A percentile compares a stretch with the other conserved stretches of the same genome.
Evolutionary conservation across 768 basidiomycete genomes (phyloP).

Genomic region (Podaxis sp.): DNA sequence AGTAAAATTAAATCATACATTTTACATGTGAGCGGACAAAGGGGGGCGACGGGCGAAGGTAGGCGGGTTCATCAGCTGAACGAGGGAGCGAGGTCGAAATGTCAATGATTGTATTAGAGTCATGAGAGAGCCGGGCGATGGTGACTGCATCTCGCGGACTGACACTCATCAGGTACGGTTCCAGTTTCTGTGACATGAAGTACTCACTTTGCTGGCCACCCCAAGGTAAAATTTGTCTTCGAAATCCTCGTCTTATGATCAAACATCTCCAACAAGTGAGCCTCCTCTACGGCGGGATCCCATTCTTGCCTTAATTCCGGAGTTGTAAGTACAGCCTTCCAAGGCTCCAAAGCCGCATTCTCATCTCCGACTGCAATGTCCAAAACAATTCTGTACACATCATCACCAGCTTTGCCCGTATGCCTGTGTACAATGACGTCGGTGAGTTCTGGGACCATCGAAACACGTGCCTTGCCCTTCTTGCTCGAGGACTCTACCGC

Average conservation of each 20-base stretch:
- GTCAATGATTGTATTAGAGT: conserved; percentile 80
- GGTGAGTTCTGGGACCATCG: conserved; percentile 51
- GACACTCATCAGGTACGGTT: conserved; percentile 12
- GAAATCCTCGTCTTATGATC: conserved; percentile 82
- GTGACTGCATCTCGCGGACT: conserved; percentile 94
- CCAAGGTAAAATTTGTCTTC: conserved; percentile 88
- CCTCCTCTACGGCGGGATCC: conserved; percentile 91
- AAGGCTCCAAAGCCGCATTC: conserved; percentile 61
- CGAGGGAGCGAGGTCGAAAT: conserved; percentile 93
- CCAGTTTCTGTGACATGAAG: neutral
- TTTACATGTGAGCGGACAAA: conserved; percentile 86
- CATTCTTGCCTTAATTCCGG: conserved; percentile 87
- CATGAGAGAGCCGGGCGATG: conserved; percentile 81
- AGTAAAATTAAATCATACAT: conserved; percentile 31
- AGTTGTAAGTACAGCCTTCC: conserved; percentile 78
- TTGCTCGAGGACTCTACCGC: conserved; percentile 35
- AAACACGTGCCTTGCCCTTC: conserved; percentile 59
- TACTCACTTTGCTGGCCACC: conserved; percentile 95
- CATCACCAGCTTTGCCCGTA: conserved; percentile 63
- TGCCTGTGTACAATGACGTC: conserved; percentile 81
- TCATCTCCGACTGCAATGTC: conserved; percentile 73
- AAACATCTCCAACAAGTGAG: conserved; percentile 79
- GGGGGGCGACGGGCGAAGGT: conserved; percentile 87
- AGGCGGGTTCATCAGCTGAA: conserved; percentile 85
- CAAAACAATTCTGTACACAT: conserved; percentile 75